These are phyloP conservation scores for Podaxis carcinomalis DNA, from an alignment of 768 basidiomycete genomes.

Conservation along the genomic window DNA sequence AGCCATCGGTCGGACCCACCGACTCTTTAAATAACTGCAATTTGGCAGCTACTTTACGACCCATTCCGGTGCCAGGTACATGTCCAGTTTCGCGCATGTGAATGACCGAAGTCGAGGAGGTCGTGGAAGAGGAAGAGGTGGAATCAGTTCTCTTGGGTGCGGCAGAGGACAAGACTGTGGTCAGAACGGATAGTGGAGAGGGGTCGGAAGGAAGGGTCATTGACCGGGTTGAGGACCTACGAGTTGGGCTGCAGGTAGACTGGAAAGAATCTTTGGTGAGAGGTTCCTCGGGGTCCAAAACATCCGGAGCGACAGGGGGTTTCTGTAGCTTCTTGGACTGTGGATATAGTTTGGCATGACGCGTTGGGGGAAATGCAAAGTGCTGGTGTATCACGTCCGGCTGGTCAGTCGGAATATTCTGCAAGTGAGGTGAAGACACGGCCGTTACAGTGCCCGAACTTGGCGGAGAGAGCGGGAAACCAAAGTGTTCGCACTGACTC, in stretches of 20 bases:
- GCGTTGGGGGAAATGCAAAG: neutral
- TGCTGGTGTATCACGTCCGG: constrained; percentile 20
- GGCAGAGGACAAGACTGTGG: constrained; percentile 30
- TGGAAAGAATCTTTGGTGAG: constrained; percentile 4
- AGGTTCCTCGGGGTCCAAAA: neutral
- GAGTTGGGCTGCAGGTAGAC: constrained; percentile 20
- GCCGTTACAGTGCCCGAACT: constrained; percentile 38
- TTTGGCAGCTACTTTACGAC: constrained; percentile 80
- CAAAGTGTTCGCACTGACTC: constrained; percentile 24
- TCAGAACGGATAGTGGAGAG: constrained; percentile 25
- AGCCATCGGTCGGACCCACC: constrained; percentile 32
- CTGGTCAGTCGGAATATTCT: constrained; percentile 21
- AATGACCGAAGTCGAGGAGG: constrained; percentile 23
- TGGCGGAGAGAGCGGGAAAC: constrained; percentile 45
- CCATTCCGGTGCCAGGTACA: constrained; percentile 45
- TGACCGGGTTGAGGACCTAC: constrained; percentile 31
- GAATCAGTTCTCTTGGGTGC: constrained; percentile 27
- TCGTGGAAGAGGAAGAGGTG: constrained; percentile 28
- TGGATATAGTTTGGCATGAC: neutral
- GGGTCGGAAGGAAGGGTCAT: constrained; percentile 31
- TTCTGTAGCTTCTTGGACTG: constrained; percentile 8
- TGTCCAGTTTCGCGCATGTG: constrained; percentile 26
- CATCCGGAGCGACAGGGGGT: constrained; percentile 10
- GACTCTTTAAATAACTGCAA: constrained; percentile 83
- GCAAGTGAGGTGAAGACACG: constrained; percentile 32